A percentile compares a stretch with the other conserved stretches of the same genome.
phyloP scores from a whole-genome alignment of 148 eudicot species.

The Fagopyrum esculentum region DNA sequence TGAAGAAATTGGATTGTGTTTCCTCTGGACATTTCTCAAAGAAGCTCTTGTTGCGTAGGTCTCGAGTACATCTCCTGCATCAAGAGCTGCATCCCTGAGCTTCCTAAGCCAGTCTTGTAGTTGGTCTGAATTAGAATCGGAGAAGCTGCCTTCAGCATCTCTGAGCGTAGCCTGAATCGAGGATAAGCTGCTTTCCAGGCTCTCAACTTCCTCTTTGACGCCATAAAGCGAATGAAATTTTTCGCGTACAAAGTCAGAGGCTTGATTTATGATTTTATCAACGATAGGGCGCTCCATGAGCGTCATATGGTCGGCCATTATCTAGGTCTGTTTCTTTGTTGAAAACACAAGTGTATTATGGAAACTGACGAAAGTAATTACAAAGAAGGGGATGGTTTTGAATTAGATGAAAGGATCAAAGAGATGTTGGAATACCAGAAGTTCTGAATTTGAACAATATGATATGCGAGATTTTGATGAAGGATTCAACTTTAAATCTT shows the following conservation, averaged over 20 bases:
- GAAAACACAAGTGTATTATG: no score
- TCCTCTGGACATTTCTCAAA: constrained; percentile 12
- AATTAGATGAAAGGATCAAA: no score
- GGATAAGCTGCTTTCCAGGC: constrained; percentile 13
- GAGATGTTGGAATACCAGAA: no score
- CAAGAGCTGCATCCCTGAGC: constrained; percentile 25
- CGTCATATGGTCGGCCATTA: constrained; percentile 10
- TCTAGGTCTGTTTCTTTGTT: no score
- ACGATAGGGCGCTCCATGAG: constrained; percentile 15
- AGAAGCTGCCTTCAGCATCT: constrained; percentile 22
- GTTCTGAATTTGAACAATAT: no score
- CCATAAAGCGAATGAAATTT: constrained; percentile 18
- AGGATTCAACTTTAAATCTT: no score
- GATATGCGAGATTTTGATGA: no score
- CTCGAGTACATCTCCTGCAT: constrained; percentile 24
- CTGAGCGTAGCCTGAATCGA: no score
- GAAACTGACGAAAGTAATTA: no score
- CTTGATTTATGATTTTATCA: neutral
- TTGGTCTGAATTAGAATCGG: neutral
- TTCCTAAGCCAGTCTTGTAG: constrained; percentile 22
- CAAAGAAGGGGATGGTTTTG: no score
- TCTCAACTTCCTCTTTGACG: constrained; percentile 15
- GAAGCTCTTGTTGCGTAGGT: constrained; percentile 20
- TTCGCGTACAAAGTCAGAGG: neutral
- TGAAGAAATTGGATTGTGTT: constrained; percentile 2